Evolutionary conservation across 225 moss, liverwort and hornwort genomes (phyloP).

Genomic region (Anthoceros angustus): DNA sequence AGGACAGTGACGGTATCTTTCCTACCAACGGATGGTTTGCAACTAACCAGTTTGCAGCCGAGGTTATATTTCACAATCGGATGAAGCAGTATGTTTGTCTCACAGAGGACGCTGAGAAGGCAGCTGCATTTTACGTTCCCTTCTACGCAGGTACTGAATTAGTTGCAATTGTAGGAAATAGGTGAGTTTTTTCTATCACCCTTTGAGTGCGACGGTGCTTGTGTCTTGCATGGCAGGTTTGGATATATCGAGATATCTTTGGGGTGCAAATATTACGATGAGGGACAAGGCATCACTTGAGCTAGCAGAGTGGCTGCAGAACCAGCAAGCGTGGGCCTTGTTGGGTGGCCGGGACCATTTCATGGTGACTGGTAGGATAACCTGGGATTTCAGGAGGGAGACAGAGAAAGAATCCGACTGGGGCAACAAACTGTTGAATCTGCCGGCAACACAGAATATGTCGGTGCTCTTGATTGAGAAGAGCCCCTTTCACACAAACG

Average conservation of each 20-base stretch:
- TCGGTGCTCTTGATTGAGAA: constrained; percentile 29
- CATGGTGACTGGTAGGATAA: constrained; percentile 35
- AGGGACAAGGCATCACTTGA: constrained; percentile 21
- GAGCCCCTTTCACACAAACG: constrained; percentile 21
- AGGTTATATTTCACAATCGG: constrained; percentile 35
- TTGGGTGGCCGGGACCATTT: constrained; percentile 26
- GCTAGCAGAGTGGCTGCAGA: constrained; percentile 20
- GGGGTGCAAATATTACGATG: constrained; percentile 19
- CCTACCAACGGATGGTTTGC: constrained; percentile 27
- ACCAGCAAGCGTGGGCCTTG: constrained; percentile 18
- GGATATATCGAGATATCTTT: constrained; percentile 28
- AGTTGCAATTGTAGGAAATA: neutral
- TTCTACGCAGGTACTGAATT: constrained; percentile 19
- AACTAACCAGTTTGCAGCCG: constrained; percentile 37
- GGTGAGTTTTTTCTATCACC: neutral
- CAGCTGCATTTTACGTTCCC: constrained; percentile 26
- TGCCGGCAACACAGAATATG: constrained; percentile 29
- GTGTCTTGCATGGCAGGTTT: constrained; percentile 11
- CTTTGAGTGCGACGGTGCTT: neutral
- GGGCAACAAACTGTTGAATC: constrained; percentile 30
- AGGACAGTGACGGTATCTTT: constrained; percentile 9
- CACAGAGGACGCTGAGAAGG: constrained; percentile 16
- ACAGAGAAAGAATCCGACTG: constrained; percentile 10
- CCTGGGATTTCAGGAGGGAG: constrained; percentile 29
- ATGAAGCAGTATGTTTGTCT: constrained; percentile 37